Base-by-base conservation (phyloP, 352 stramenopile genomes). In the Pythium phragmitis region DNA sequence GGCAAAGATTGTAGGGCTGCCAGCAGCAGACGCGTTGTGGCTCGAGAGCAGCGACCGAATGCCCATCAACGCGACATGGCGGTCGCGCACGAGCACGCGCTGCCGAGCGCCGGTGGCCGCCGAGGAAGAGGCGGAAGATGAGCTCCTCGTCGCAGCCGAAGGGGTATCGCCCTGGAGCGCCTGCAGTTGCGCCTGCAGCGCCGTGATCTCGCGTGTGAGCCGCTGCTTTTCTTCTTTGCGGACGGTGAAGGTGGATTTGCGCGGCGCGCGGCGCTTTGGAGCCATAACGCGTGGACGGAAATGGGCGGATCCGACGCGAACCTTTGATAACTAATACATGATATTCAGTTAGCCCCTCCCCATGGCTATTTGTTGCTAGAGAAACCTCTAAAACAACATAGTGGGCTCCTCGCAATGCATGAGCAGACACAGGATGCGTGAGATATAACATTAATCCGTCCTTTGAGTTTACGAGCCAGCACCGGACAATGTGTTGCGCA, bases 171-270 rank as follows among this genome's bases (percentile, higher is more conserved):
- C 21, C 7, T 66, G 59, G 49, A 57, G 48, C 0, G 58, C 49
- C 16, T 11, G n/a, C 34, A 28, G 42, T 33, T 68, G 61, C 12
- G 34, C 36, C 36, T 64, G 46, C 39, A 69, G 63, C 41, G 30
- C 21, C 48, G 46, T 50, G 26, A 69, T 46, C 33, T 69, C 63
- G 14, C 41, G 37, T 41, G 54, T 39, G 19, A 69, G 55, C n/a
- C 45, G 54, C 43, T 64, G 48, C 49, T 69, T 68, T 30, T 68
- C 61, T 56, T 68, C 61, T 50, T 68, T 68, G 16, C 61, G 61
- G 34, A 68, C 53, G 13, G 51, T 30, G 48, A 56, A 68, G 5
- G 61, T 68, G 13, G 61, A 55, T 33, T 68, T 68, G 34, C 60
- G 60, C 58, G 48, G 45, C 34, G 30, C 39, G 39, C 39, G 45